Percentiles rank a stretch among this genome's conserved stretches.
Conservation (phyloP, 129 eudicot genomes). For the carrot (Daucus carota) region DNA sequence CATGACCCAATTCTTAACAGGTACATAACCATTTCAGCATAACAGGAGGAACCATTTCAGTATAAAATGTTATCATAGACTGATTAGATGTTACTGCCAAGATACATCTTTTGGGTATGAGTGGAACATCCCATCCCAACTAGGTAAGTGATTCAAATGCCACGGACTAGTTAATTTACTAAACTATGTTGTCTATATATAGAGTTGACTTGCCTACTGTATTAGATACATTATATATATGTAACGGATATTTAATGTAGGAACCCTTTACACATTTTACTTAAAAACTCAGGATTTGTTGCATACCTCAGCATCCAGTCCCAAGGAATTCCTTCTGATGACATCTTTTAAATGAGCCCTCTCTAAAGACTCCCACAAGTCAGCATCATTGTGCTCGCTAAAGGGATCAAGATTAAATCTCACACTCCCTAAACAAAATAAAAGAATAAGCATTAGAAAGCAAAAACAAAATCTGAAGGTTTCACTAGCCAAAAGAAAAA, state of each 20-base stretch:
- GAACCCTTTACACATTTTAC: not conserved
- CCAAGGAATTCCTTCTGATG: slow-evolving; percentile 71
- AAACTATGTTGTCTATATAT: not conserved
- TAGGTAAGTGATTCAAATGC: not conserved
- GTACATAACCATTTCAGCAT: not conserved
- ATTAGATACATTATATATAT: no score
- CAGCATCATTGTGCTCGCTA: slow-evolving; percentile 84
- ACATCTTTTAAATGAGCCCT: slow-evolving; percentile 87
- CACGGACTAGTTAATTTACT: not conserved
- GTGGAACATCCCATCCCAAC: not conserved
- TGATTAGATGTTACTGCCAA: no score
- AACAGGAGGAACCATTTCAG: not conserved
- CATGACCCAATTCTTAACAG: not conserved
- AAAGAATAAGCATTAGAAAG: slow-evolving; percentile 13
- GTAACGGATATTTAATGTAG: not conserved
- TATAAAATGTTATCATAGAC: no score
- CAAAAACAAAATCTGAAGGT: not conserved
- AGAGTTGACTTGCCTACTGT: not conserved
- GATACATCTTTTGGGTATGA: not conserved
- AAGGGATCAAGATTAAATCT: slow-evolving; percentile 97
- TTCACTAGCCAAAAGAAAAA: not conserved
- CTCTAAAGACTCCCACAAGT: slow-evolving; percentile 96
- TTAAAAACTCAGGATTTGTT: not conserved
- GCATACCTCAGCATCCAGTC: slow-evolving; percentile 93
- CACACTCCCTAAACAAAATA: slow-evolving; percentile 58